Percentiles rank a stretch among this genome's conserved stretches.
These are phyloP conservation scores for Penicillium longicatenatum DNA, from an alignment of 495 filamentous ascomycete species.

Conservation along the genomic window DNA sequence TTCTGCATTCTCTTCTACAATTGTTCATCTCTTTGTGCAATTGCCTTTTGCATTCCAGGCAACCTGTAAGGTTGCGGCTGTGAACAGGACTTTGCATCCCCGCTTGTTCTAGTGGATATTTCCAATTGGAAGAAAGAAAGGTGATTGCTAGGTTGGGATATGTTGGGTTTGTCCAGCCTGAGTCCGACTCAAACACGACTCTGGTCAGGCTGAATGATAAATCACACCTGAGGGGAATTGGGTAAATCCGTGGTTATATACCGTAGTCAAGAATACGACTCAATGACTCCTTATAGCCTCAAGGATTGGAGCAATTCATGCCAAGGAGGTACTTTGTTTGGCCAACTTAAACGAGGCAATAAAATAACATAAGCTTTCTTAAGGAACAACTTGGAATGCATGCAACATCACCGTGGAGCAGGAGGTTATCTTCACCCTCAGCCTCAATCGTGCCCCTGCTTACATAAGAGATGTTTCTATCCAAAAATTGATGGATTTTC, in stretches of 20 bases:
- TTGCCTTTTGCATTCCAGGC: slow-evolving; percentile 16
- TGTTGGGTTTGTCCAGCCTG: not conserved
- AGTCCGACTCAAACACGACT: not conserved
- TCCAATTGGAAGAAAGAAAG: not conserved
- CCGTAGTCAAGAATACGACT: not conserved
- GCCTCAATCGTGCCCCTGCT: slow-evolving; percentile 14
- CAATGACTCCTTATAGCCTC: not conserved
- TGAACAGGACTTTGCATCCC: slow-evolving; percentile 8
- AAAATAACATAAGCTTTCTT: not conserved
- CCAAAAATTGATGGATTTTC: slow-evolving; percentile 22
- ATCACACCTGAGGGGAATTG: not conserved
- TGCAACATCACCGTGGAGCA: not conserved
- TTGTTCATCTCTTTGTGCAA: not conserved
- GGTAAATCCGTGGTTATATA: not conserved
- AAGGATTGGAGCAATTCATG: not conserved
- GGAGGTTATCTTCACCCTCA: not conserved
- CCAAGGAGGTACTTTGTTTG: not conserved
- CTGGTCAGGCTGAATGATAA: not conserved
- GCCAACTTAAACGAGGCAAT: no score
- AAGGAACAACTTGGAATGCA: not conserved
- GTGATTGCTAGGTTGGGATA: not conserved
- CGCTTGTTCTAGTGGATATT: not conserved
- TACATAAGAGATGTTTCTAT: slow-evolving; percentile 24
- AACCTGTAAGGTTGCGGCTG: slow-evolving; percentile 8
- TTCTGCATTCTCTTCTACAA: not conserved